These are phyloP conservation scores for Onygenales sp. DNA, from an alignment of 2,329 filamentous ascomycete genomes.

Conservation along the genomic window DNA sequence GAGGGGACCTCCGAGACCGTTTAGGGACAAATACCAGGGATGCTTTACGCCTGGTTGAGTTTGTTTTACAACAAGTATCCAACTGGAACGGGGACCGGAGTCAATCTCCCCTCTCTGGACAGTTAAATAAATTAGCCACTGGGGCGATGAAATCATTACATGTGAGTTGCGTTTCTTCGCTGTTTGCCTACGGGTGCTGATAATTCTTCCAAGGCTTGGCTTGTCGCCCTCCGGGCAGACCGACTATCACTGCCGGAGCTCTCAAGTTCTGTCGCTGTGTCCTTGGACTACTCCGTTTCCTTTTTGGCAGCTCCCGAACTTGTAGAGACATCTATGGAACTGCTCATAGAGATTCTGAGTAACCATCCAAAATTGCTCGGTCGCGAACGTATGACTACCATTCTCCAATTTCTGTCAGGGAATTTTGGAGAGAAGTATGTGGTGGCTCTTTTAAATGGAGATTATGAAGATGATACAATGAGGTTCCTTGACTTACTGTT, in stretches of 20 bases:
- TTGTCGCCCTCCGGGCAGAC: slow-evolving; percentile 7
- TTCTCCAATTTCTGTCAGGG: slow-evolving; percentile 25
- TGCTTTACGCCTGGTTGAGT: slow-evolving; percentile 28
- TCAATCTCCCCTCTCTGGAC: slow-evolving; percentile 9
- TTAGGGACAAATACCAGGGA: slow-evolving; percentile 25
- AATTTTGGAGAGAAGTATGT: slow-evolving; percentile 24
- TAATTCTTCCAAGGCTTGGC: slow-evolving; percentile 9
- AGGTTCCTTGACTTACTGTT: slow-evolving; percentile 31
- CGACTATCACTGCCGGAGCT: slow-evolving; percentile 6
- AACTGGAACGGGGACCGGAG: slow-evolving; percentile 13
- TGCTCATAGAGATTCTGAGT: slow-evolving; percentile 25
- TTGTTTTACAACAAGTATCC: slow-evolving; percentile 24
- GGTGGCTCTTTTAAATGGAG: slow-evolving; percentile 22
- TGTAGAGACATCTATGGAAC: slow-evolving; percentile 22
- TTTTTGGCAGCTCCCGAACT: slow-evolving; percentile 19
- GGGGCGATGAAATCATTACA: slow-evolving; percentile 29
- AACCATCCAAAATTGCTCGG: slow-evolving; percentile 20
- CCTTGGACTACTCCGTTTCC: slow-evolving; percentile 7
- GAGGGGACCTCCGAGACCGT: slow-evolving; percentile 15
- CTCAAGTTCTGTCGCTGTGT: not conserved
- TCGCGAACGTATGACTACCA: slow-evolving; percentile 17
- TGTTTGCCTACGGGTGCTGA: not conserved
- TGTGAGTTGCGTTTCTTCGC: slow-evolving; percentile 16
- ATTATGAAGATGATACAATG: slow-evolving; percentile 30
- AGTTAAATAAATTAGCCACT: slow-evolving; percentile 14